Evolutionary conservation across 768 basidiomycete species (phyloP), one percentile per base, ranked within the genome.

Genomic region (Basidioascus undulatus): DNA sequence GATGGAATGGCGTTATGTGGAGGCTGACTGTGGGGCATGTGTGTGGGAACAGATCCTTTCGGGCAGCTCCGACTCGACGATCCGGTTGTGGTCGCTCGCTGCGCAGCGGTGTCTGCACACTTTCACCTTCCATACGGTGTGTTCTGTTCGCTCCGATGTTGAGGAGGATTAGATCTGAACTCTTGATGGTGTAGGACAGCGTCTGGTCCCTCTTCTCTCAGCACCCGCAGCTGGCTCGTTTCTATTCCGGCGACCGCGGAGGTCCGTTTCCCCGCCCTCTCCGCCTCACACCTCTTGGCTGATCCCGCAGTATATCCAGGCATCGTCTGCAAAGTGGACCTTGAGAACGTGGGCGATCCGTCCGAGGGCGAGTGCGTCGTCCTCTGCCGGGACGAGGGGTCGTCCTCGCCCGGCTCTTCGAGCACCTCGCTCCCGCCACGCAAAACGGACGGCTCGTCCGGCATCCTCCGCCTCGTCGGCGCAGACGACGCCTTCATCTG

Each of bases 221-320:
- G 0, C 86, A 96, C 55, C 81, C 86, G 0, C 72, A 76, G 7
- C 65, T 98, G 39, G 72, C 71, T 55, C 65, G 72, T 2, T 98
- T 98, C 62, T 94, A 89, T 59, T 92, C 87, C 0, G 92, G 89
- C 9, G 89, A 94, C 51, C 69, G 79, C 23, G 71, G n/a, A n/a
- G n/a, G n/a, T n/a, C n/a, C n/a, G n/a, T n/a, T n/a, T n/a, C n/a
- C n/a, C n/a, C n/a, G n/a, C n/a, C n/a, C n/a, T n/a, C n/a, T n/a
- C n/a, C n/a, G n/a, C n/a, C n/a, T n/a, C n/a, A n/a, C n/a, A n/a
- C n/a, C n/a, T n/a, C n/a, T n/a, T n/a, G n/a, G n/a, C n/a, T n/a
- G n/a, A n/a, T n/a, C n/a, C n/a, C n/a, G n/a, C n/a, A n/a, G n/a
- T n/a, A n/a, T n/a, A n/a, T n/a, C n/a, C 77, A 3, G 92, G 89